Conservation (phyloP, 306 rosid genomes). For the Fagus sylvatica region DNA sequence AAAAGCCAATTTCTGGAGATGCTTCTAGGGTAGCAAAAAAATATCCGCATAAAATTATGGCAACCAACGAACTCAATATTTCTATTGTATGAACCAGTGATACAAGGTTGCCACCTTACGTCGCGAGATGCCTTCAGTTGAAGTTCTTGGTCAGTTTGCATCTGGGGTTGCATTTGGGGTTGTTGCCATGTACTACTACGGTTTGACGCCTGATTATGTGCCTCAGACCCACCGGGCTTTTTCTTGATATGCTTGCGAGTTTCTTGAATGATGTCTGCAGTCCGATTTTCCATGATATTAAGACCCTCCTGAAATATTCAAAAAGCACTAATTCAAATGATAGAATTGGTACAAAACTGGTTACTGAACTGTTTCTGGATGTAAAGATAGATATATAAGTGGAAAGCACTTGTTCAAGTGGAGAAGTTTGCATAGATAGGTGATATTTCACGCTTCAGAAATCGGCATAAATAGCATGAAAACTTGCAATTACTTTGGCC, state of each 20-base stretch:
- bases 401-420: background rate
- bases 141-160: slow-evolving; percentile 76
- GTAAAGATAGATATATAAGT: background rate
- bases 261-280: slow-evolving; percentile 87
- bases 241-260: slow-evolving; percentile 89
- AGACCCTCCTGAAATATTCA: slow-evolving; percentile 67
- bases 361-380: background rate
- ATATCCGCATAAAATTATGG: background rate
- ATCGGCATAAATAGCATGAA: background rate
- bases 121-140: slow-evolving; percentile 98
- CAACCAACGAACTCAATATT: slow-evolving; percentile 19
- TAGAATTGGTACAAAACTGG: slow-evolving; percentile 2
- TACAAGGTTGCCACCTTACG: slow-evolving; percentile 94
- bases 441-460: background rate
- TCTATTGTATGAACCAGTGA: slow-evolving; percentile 58
- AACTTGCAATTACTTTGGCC: background rate
- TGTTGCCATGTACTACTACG: slow-evolving; percentile 39
- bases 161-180: slow-evolving; percentile 39
- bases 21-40: background rate
- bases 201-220: slow-evolving; percentile 50
- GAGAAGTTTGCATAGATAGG: slow-evolving; percentile 8
- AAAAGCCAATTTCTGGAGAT: background rate
- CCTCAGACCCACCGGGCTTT: slow-evolving; percentile 48
- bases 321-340: slow-evolving; percentile 17
- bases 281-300: slow-evolving; percentile 70